Conservation (phyloP, 768 basidiomycete species). For the Kondoa malvinella region DNA sequence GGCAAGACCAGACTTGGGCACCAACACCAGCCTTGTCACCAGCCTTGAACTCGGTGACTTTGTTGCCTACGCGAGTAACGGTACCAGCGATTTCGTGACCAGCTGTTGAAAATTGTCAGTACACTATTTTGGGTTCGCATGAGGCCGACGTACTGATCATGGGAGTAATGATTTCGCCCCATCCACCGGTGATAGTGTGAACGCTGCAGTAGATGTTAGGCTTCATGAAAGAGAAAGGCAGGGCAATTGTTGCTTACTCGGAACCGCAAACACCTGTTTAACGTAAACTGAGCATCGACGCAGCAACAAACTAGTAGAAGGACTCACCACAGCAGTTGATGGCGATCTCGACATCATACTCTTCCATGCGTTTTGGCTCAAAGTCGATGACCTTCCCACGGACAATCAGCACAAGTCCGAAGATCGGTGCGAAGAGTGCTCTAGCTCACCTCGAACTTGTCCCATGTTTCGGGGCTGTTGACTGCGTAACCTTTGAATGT, state of each 20-base stretch:
- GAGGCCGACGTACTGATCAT: constrained; percentile 7
- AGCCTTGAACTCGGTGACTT: constrained; percentile 33
- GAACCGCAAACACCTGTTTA: constrained; percentile 20
- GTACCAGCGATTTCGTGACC: constrained; percentile 26
- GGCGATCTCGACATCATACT: constrained; percentile 24
- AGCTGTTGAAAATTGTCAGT: not conserved
- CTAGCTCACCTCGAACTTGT: not conserved
- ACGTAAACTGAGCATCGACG: too few relatives aligned
- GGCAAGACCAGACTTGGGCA: not conserved
- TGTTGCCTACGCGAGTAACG: constrained; percentile 30
- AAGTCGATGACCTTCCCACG: constrained; percentile 18
- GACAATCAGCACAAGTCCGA: not conserved
- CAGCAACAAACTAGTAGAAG: too few relatives aligned
- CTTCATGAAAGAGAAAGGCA: not conserved
- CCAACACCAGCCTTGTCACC: constrained; percentile 12
- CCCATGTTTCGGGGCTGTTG: constrained; percentile 17
- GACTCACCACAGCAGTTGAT: constrained; percentile 23
- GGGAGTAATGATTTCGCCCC: constrained; percentile 20
- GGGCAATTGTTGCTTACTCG: constrained; percentile 1
- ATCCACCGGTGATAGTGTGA: constrained; percentile 26
- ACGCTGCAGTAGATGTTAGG: constrained; percentile 6
- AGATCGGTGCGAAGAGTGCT: not conserved
- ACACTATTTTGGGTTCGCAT: not conserved
- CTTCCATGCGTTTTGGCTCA: constrained; percentile 21
- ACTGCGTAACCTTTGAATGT: constrained; percentile 21